Conservation (phyloP, 2,329 filamentous ascomycete genomes). For the Scedosporium aurantiacum region DNA sequence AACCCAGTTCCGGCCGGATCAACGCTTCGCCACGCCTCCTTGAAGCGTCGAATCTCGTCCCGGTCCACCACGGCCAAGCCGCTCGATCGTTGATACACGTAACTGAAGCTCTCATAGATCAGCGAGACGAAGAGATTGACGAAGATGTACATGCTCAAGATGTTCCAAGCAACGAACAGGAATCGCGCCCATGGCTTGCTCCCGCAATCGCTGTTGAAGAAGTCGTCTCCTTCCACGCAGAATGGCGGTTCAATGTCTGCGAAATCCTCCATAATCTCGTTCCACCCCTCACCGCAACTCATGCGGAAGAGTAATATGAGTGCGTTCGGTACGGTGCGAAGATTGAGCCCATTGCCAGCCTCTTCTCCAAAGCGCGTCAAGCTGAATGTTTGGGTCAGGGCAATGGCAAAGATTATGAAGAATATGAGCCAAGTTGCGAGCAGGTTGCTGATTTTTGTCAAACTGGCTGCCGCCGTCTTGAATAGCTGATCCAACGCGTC, state of each 20-base stretch:
- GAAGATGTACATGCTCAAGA: conserved; percentile 99
- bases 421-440: conserved; percentile 95
- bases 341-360: conserved; percentile 74
- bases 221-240: conserved; percentile 61
- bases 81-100: conserved; percentile 93
- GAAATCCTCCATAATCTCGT: conserved; percentile 92
- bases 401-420: conserved; percentile 93
- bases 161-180: conserved; percentile 95
- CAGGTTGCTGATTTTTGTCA: conserved; percentile 81
- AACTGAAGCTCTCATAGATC: conserved; percentile 98
- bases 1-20: conserved; percentile 87
- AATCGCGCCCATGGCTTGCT: conserved; percentile 79
- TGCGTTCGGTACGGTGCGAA: conserved; percentile 86
- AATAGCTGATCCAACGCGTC: conserved; percentile 96
- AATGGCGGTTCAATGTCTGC: conserved; percentile 68
- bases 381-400: conserved; percentile 89
- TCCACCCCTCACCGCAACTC: conserved; percentile 94
- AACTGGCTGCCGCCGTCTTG: conserved; percentile 92
- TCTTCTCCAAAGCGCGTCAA: conserved; percentile 73
- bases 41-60: conserved; percentile 92
- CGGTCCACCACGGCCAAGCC: conserved; percentile 83
- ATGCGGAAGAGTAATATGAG: conserved; percentile 87
- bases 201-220: conserved; percentile 86
- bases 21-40: conserved; percentile 94
- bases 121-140: conserved; percentile 96